These are phyloP conservation scores for Populus nigra DNA, from an alignment of 345 rosid species.

Conservation along the genomic window DNA sequence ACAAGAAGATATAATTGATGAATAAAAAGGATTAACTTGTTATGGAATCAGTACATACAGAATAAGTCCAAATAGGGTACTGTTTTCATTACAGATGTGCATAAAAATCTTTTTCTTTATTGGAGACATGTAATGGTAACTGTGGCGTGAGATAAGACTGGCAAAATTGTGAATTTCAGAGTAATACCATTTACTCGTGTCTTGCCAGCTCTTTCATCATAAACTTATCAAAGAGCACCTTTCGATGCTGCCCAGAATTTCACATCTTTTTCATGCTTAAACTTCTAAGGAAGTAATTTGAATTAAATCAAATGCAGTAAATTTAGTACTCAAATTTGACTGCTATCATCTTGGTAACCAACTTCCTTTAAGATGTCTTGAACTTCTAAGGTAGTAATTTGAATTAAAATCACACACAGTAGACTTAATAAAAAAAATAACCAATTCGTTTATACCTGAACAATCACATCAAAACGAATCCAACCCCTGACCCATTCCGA, in stretches of 20 bases:
- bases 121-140: background rate
- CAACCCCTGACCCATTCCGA: conserved; percentile 58
- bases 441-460: conserved; percentile 60
- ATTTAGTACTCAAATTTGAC: background rate
- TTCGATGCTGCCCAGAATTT: background rate
- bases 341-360: background rate
- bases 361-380: background rate
- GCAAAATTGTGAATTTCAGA: background rate
- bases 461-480: conserved; percentile 60
- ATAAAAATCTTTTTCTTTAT: background rate
- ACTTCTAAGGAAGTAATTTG: no score
- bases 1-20: conserved; percentile 8
- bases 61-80: background rate
- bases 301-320: background rate
- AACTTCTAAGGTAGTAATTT: background rate
- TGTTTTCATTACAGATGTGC: no score
- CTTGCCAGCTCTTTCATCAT: background rate
- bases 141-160: background rate
- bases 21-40: conserved; percentile 13
- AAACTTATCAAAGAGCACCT: background rate
- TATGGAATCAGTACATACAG: conserved; percentile 5
- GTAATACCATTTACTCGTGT: background rate
- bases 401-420: conserved; percentile 8
- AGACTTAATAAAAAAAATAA: background rate
- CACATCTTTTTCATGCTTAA: background rate